Percentiles rank a stretch among this genome's conserved stretches.
These are phyloP conservation scores for Caulochytrium protostelioides DNA, from an alignment of 371 early-diverging fungal genomes.

Conservation along the genomic window DNA sequence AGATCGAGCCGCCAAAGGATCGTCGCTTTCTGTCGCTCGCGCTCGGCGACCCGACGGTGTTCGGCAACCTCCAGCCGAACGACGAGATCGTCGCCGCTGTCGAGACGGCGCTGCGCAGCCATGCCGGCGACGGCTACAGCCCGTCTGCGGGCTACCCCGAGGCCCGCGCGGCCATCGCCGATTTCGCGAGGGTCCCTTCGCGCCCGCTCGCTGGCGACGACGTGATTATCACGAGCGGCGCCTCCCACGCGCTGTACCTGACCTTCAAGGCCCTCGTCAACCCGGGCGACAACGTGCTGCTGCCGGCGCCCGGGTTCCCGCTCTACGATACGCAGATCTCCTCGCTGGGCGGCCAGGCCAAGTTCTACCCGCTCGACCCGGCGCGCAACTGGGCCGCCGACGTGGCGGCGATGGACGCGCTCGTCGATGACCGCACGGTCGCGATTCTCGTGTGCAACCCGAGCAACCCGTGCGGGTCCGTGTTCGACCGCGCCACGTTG, in stretches of 20 bases:
- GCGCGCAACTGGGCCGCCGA: slow-evolving; percentile 63
- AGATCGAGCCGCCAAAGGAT: slow-evolving; percentile 39
- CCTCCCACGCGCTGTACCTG: slow-evolving; percentile 63
- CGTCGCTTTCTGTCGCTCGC: slow-evolving; percentile 59
- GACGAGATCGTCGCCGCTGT: slow-evolving; percentile 34
- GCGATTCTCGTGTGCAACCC: slow-evolving; percentile 65
- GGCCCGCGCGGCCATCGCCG: slow-evolving; percentile 61
- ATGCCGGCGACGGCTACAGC: slow-evolving; percentile 60
- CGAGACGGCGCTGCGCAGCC: slow-evolving; percentile 35
- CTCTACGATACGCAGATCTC: slow-evolving; percentile 47
- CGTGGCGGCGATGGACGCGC: slow-evolving; percentile 48
- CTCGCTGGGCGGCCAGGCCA: neutral
- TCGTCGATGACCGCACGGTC: slow-evolving; percentile 58
- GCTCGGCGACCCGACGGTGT: slow-evolving; percentile 73
- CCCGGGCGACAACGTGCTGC: slow-evolving; percentile 57
- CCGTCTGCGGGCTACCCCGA: slow-evolving; percentile 41
- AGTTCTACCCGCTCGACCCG: neutral
- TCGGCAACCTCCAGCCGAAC: slow-evolving; percentile 71
- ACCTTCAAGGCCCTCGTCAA: slow-evolving; percentile 49
- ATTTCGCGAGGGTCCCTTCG: slow-evolving; percentile 1
- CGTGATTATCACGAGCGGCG: slow-evolving; percentile 62
- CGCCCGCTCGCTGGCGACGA: slow-evolving; percentile 23
- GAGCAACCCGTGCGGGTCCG: slow-evolving; percentile 75
- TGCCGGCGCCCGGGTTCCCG: slow-evolving; percentile 77
- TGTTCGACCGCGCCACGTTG: slow-evolving; percentile 49